A percentile compares a stretch with the other conserved stretches of the same genome.
Evolutionary conservation across 73 alveolate species (phyloP).

Genomic region (Paramecium pentaurelia): DNA sequence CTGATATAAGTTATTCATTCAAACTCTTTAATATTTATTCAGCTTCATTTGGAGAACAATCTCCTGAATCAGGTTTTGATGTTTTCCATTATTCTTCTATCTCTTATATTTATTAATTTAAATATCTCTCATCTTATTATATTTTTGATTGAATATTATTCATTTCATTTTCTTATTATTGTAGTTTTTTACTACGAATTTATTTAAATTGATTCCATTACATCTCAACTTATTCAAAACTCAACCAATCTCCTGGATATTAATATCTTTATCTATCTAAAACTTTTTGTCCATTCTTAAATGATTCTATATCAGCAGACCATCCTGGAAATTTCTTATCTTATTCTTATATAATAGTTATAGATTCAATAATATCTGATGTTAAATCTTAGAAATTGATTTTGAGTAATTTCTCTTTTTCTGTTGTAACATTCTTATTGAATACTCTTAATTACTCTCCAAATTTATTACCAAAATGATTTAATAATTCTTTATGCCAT

Average conservation of each 20-base stretch:
- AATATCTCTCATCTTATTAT: slow-evolving; percentile 83
- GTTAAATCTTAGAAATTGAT: slow-evolving; percentile 78
- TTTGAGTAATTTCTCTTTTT: slow-evolving; percentile 82
- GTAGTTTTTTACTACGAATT: slow-evolving; percentile 78
- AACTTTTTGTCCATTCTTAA: slow-evolving; percentile 67
- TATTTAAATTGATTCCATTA: slow-evolving; percentile 79
- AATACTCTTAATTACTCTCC: slow-evolving; percentile 85
- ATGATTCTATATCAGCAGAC: slow-evolving; percentile 82
- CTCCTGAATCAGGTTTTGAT: slow-evolving; percentile 86
- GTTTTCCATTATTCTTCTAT: slow-evolving; percentile 95
- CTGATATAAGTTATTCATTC: neutral
- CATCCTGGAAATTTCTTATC: slow-evolving; percentile 70
- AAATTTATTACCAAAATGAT: slow-evolving; percentile 87
- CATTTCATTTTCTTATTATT: slow-evolving; percentile 88
- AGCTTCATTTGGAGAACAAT: slow-evolving; percentile 87
- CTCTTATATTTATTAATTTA: slow-evolving; percentile 91
- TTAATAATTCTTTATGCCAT: slow-evolving; percentile 96
- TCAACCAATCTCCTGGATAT: slow-evolving; percentile 56
- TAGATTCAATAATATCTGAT: slow-evolving; percentile 89
- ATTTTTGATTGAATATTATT: slow-evolving; percentile 82
- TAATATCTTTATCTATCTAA: slow-evolving; percentile 67
- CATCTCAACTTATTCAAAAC: slow-evolving; percentile 77
- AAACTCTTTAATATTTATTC: slow-evolving; percentile 64
- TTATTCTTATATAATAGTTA: slow-evolving; percentile 94
- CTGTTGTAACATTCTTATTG: slow-evolving; percentile 72